Conservation (phyloP, 1,284 basidiomycete species). For the Exsudoporus floridanus region DNA sequence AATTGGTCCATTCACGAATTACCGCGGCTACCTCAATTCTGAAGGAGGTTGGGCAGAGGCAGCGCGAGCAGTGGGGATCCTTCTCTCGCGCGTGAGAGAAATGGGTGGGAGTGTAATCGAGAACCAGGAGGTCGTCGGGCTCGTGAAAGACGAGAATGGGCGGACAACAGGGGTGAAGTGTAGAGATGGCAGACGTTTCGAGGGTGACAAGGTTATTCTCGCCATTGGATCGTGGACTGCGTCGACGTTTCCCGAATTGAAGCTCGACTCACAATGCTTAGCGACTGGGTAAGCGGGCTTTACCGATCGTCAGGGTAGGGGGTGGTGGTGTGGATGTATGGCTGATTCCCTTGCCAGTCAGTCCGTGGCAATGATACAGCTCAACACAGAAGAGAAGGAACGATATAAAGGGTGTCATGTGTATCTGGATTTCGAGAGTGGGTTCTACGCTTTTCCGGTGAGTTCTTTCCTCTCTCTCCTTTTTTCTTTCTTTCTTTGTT, state of each 20-base stretch:
- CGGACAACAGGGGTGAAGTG: slow-evolving; percentile 64
- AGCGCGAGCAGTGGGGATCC: slow-evolving; percentile 58
- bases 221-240: slow-evolving; percentile 84
- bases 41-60: slow-evolving; percentile 89
- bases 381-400: slow-evolving; percentile 66
- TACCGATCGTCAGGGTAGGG: background rate
- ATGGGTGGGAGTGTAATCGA: slow-evolving; percentile 64
- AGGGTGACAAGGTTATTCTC: slow-evolving; percentile 61
- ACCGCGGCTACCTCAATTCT: slow-evolving; percentile 65
- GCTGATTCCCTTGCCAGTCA: slow-evolving; percentile 50
- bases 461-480: slow-evolving; percentile 22
- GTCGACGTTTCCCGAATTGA: slow-evolving; percentile 65
- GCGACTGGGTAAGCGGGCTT: slow-evolving; percentile 63
- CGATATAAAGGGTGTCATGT: slow-evolving; percentile 68
- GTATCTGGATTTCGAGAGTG: slow-evolving; percentile 65
- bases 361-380: slow-evolving; percentile 71
- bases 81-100: slow-evolving; percentile 56
- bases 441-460: slow-evolving; percentile 80
- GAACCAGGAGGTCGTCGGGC: slow-evolving; percentile 55
- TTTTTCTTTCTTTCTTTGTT: background rate
- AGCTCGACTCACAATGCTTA: slow-evolving; percentile 49
- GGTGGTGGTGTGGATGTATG: background rate
- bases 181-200: slow-evolving; percentile 54
- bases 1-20: slow-evolving; percentile 36
- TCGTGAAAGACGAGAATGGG: slow-evolving; percentile 40